A percentile compares a stretch with the other conserved stretches of the same genome.
Conservation (phyloP, 2,329 filamentous ascomycete genomes). For the Gremmenia infestans region DNA sequence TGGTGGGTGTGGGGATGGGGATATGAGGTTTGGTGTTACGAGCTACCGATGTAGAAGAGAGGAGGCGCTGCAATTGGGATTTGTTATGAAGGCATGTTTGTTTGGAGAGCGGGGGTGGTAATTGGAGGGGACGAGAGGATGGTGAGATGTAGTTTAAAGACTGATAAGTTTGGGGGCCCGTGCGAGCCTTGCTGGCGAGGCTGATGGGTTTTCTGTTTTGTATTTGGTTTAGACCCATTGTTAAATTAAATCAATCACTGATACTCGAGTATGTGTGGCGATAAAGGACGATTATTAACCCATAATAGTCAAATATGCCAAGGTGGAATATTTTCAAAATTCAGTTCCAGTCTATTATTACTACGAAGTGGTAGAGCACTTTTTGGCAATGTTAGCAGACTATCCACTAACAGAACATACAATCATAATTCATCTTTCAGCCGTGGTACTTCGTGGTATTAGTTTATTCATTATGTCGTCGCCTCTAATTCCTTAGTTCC, state of each 20-base stretch:
- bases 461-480: background rate
- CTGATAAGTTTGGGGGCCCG: background rate
- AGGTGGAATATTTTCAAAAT: too few relatives aligned
- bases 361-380: background rate
- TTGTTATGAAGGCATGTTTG: background rate
- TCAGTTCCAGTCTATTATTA: too few relatives aligned
- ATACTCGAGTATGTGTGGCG: too few relatives aligned
- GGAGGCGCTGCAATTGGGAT: background rate
- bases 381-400: background rate
- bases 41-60: background rate
- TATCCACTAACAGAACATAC: too few relatives aligned
- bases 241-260: too few relatives aligned
- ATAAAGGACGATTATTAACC: too few relatives aligned
- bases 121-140: background rate
- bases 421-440: too few relatives aligned
- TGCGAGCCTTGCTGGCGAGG: conserved; percentile 2
- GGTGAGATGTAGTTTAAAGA: background rate
- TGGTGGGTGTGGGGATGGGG: background rate
- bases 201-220: background rate
- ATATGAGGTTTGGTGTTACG: background rate
- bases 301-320: too few relatives aligned
- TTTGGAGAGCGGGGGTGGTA: background rate
- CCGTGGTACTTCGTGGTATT: background rate
- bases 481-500: conserved; percentile 4
- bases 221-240: background rate